Conservation (phyloP, 495 filamentous ascomycete species). For the Aspergillus incahuasiensis region DNA sequence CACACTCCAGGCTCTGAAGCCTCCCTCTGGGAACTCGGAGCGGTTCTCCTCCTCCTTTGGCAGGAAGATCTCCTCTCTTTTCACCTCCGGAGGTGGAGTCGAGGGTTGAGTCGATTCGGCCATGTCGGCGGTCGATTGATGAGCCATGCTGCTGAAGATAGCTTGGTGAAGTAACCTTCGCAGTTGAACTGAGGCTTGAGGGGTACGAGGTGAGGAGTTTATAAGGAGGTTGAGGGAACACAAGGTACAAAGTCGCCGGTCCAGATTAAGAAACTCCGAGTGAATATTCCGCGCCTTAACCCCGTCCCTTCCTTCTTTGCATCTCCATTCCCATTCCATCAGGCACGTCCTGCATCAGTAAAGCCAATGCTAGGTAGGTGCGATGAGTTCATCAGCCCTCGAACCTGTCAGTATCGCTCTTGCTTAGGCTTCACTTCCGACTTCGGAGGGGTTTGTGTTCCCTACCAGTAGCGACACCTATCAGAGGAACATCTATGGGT, state of each 20-base stretch:
- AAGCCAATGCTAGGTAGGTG: too few relatives aligned
- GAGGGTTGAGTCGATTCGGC: not conserved
- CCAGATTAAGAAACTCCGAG: not conserved
- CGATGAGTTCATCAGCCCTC: too few relatives aligned
- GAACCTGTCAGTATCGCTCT: too few relatives aligned
- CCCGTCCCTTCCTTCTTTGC: too few relatives aligned
- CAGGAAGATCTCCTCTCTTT: not conserved
- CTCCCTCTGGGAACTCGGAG: conserved; percentile 5
- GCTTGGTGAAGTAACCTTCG: too few relatives aligned
- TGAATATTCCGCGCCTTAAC: not conserved
- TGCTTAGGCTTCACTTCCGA: too few relatives aligned
- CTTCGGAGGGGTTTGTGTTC: too few relatives aligned
- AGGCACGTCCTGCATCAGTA: too few relatives aligned
- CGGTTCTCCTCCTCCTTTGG: not conserved
- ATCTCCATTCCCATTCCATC: too few relatives aligned
- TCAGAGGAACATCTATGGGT: too few relatives aligned
- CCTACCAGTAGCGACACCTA: too few relatives aligned
- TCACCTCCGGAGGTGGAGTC: not conserved
- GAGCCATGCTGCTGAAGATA: not conserved
- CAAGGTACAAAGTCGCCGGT: not conserved
- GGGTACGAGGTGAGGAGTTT: not conserved
- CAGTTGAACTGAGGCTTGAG: too few relatives aligned
- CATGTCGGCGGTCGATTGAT: not conserved
- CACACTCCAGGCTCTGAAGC: conserved; percentile 8
- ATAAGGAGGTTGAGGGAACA: not conserved